Conservation (phyloP, 164 flowering plant species). For the Vitis amurensis region DNA sequence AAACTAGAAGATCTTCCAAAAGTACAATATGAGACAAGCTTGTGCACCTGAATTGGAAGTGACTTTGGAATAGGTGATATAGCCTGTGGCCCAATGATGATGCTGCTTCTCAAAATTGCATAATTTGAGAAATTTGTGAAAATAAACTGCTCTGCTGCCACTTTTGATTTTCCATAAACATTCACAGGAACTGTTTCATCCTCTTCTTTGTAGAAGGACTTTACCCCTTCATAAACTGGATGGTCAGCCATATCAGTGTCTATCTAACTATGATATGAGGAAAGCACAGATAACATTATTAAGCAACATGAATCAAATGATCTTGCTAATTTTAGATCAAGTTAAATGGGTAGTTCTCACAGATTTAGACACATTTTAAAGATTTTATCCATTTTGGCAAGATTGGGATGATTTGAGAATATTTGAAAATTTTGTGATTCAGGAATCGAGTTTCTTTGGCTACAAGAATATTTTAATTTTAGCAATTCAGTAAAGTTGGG, state of each 20-base stretch:
- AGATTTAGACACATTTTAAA: too few species aligned
- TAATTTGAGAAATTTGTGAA: conserved; percentile 56
- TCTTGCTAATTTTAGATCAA: too few species aligned
- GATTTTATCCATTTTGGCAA: too few species aligned
- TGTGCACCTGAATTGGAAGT: conserved; percentile 86
- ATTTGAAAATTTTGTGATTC: too few species aligned
- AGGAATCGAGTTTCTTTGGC: too few species aligned
- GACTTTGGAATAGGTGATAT: conserved; percentile 79
- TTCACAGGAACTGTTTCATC: conserved; percentile 84
- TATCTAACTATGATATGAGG: neutral
- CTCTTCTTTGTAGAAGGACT: conserved; percentile 92
- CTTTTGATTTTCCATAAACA: conserved; percentile 87
- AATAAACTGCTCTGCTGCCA: conserved; percentile 78
- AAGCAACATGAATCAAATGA: too few species aligned
- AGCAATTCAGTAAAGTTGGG: too few species aligned
- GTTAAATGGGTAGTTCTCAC: too few species aligned
- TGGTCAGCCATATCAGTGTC: conserved; percentile 13
- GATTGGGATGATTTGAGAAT: too few species aligned
- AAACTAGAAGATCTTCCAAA: neutral
- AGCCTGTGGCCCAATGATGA: conserved; percentile 85
- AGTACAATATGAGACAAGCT: neutral
- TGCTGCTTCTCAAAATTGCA: conserved; percentile 95
- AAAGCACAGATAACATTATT: too few species aligned
- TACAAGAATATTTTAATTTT: too few species aligned
- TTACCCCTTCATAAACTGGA: conserved; percentile 89